Base-by-base conservation (phyloP, 345 rosid genomes). In the Anastatica hierochuntica region DNA sequence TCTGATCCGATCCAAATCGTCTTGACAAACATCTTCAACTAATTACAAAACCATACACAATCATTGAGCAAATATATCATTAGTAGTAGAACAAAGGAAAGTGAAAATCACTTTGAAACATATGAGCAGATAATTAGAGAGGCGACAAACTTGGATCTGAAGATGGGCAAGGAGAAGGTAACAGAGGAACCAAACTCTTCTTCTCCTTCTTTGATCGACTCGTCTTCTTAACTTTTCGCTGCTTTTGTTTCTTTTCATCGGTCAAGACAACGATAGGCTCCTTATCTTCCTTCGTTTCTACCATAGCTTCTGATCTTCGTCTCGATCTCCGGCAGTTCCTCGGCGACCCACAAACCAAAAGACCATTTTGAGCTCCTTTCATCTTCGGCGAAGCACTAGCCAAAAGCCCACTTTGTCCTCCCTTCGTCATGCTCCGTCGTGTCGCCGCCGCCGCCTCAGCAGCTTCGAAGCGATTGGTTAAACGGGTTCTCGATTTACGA, bases 171-270 rank as follows among this genome's bases (percentile, higher is more conserved):
- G 84, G 53, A 58, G 88, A 70, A 61, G 80, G 71, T 43, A 74
- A 53, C 52, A 13, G 5, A 66, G 66, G 40, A 45, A 21, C 33
- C 1, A 56, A 47, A 47, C 10, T 33, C 0, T 16, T 52, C 70
- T 79, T 92, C 76, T 87, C 98, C 73, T 84, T 92, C 79, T 79
- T 84, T 21, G 84, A 68, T 43, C 77, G 71, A 39, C 73, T 76
- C 1, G 57, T 74, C 61, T 75, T 66, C 69, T 66, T 66, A 1
- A 78, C 79, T 63, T 74, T 82, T 34, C 80, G 76, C 4, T 39
- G 62, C 47, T 77, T 85, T 20, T 49, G 64, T 10, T 42, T 56
- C 41, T 54, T 63, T 1, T 83, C 90, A 35, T 85, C 95, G 1
- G 5, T 21, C 23, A 50, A 54, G n/a, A 64, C 52, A 7, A 55